phyloP scores from a whole-genome alignment of 2,329 filamentous ascomycete species.

The Talaromyces amestolkiae region DNA sequence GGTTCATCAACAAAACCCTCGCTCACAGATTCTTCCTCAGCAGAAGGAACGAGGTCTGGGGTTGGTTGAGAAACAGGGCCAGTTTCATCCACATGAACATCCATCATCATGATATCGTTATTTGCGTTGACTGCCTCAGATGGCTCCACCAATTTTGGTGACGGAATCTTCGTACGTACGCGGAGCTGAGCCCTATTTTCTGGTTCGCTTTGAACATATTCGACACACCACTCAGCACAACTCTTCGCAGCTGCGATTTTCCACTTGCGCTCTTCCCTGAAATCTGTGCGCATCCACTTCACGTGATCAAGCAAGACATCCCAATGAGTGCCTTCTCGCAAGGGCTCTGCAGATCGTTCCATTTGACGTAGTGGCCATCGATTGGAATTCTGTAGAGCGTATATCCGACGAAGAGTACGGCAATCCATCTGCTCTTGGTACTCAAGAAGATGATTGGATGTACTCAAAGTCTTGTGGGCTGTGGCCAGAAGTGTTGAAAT shows the following conservation, averaged over 20 bases:
- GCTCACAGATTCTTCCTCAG: constrained; percentile 57
- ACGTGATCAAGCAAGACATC: constrained; percentile 86
- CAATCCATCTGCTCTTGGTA: constrained; percentile 85
- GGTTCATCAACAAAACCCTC: constrained; percentile 48
- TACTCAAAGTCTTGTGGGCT: constrained; percentile 86
- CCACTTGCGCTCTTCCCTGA: constrained; percentile 91
- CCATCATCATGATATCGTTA: constrained; percentile 27
- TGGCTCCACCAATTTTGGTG: constrained; percentile 27
- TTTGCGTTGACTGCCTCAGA: constrained; percentile 28
- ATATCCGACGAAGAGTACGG: constrained; percentile 79
- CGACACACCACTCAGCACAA: constrained; percentile 76
- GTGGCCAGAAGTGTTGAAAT: constrained; percentile 73
- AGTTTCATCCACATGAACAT: constrained; percentile 34
- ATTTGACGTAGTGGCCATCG: constrained; percentile 91
- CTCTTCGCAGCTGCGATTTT: constrained; percentile 78
- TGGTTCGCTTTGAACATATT: constrained; percentile 67
- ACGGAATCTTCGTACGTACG: constrained; percentile 50
- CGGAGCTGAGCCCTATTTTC: constrained; percentile 68
- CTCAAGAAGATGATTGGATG: constrained; percentile 76
- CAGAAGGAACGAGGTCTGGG: constrained; percentile 66
- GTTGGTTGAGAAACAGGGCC: constrained; percentile 51
- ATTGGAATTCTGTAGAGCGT: constrained; percentile 84
- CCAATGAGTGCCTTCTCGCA: constrained; percentile 73
- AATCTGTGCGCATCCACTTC: constrained; percentile 98
- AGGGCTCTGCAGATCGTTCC: constrained; percentile 77